These are phyloP conservation scores for Fraxinus quadrangulata DNA, from an alignment of 257 asterid species.

Conservation along the genomic window DNA sequence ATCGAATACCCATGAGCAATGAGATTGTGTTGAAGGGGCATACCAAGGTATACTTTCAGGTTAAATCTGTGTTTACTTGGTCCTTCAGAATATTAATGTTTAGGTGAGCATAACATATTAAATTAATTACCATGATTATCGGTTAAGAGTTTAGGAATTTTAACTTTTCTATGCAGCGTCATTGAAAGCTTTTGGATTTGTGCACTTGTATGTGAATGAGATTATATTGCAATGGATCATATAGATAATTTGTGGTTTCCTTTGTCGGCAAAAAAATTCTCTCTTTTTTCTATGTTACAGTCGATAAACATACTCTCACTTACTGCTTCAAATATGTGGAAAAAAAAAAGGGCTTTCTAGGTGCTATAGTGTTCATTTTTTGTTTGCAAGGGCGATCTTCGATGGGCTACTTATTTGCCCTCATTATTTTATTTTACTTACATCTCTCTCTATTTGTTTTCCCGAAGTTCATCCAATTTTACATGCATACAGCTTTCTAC, in stretches of 20 bases:
- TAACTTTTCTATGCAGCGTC: neutral
- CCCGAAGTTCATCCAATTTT: no score
- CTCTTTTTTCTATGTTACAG: neutral
- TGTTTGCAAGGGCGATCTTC: no score
- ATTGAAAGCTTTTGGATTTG: conserved; percentile 16
- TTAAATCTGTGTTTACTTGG: neutral
- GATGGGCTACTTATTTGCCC: no score
- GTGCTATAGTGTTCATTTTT: no score
- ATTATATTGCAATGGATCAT: neutral
- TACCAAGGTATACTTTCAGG: conserved; percentile 57
- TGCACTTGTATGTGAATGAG: neutral
- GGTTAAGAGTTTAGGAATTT: neutral
- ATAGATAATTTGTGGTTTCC: neutral
- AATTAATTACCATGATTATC: neutral
- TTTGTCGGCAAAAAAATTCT: neutral
- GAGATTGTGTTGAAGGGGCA: conserved; percentile 94
- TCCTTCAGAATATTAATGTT: neutral
- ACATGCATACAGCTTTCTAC: neutral
- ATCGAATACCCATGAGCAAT: conserved; percentile 82
- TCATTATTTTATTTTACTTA: no score
- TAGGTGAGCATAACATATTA: neutral
- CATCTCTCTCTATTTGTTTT: no score
- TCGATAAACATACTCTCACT: neutral
- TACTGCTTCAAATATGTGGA: no score
- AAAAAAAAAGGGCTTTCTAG: no score